A percentile compares a stretch with the other conserved stretches of the same genome.
Conservation (phyloP, 768 basidiomycete genomes). For the Termitomyces sp. region DNA sequence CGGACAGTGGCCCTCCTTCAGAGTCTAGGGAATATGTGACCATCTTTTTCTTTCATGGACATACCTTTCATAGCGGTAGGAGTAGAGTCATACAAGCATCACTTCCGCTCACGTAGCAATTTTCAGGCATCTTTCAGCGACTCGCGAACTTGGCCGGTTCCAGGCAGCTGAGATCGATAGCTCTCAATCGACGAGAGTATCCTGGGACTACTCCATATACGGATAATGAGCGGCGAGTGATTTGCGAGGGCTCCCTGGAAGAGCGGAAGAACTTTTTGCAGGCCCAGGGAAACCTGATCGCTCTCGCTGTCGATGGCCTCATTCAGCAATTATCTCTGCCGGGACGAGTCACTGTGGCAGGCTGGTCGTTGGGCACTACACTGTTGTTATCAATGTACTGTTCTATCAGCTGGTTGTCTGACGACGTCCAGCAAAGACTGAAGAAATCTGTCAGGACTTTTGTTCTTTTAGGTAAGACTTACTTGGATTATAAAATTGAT, state of each 20-base stretch:
- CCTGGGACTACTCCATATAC: conserved; percentile 27
- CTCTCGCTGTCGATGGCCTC: conserved; percentile 23
- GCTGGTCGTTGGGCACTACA: conserved; percentile 26
- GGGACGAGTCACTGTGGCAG: conserved; percentile 15
- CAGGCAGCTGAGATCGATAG: conserved; percentile 21
- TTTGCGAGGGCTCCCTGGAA: conserved; percentile 14
- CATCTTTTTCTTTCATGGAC: conserved; percentile 25
- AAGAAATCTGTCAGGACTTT: conserved; percentile 16
- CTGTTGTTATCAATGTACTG: conserved; percentile 21
- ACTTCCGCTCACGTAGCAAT: too few relatives aligned
- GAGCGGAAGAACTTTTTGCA: conserved; percentile 15
- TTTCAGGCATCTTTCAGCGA: conserved; percentile 21
- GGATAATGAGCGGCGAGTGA: conserved; percentile 15
- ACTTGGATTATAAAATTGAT: neutral
- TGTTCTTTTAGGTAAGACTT: conserved; percentile 15
- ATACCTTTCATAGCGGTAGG: conserved; percentile 7
- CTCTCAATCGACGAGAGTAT: conserved; percentile 29
- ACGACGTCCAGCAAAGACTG: conserved; percentile 12
- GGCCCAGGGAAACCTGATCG: conserved; percentile 24
- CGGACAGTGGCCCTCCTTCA: conserved; percentile 22
- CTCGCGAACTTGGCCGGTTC: conserved; percentile 15
- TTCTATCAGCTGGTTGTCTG: conserved; percentile 15
- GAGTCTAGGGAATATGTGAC: conserved; percentile 19
- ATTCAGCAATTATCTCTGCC: conserved; percentile 18
- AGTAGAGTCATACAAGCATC: conserved; percentile 9